These are phyloP conservation scores for Deinandra increscens DNA, from an alignment of 129 eudicot genomes.

Conservation along the genomic window DNA sequence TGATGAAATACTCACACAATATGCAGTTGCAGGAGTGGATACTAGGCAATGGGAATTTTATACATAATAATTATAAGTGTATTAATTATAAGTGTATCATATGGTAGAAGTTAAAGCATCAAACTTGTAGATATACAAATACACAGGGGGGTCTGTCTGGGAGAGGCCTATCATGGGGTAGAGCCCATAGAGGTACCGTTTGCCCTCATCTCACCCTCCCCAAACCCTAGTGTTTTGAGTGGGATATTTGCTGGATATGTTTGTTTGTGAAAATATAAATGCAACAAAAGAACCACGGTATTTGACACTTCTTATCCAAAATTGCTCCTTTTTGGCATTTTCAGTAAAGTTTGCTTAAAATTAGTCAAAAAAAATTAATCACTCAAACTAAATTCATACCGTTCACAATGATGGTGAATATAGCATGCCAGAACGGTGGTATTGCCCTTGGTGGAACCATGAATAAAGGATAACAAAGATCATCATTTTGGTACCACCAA, in stretches of 20 bases:
- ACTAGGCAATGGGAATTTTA: neutral
- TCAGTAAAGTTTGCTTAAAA: neutral
- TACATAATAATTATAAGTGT: neutral
- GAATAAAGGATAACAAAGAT: constrained; percentile 41
- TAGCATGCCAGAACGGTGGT: constrained; percentile 45
- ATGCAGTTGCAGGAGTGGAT: neutral
- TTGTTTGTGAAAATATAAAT: neutral
- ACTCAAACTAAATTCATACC: constrained; percentile 26
- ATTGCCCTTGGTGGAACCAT: constrained; percentile 41
- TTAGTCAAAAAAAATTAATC: neutral
- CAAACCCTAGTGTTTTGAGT: too few relatives aligned
- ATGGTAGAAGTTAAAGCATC: constrained; percentile 16
- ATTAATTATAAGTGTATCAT: neutral
- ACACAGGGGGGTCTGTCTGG: too few relatives aligned
- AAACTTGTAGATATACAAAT: neutral
- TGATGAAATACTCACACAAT: neutral
- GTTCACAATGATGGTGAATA: constrained; percentile 39
- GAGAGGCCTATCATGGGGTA: too few relatives aligned
- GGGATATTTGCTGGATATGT: too few relatives aligned
- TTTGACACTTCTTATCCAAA: neutral
- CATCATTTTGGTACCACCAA: constrained; percentile 39
- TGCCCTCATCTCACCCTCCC: too few relatives aligned
- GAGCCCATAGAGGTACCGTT: too few relatives aligned
- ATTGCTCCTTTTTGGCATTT: neutral
- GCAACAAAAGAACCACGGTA: neutral